Evolutionary conservation across 148 eudicot genomes (phyloP), one percentile per base, ranked within the genome.

Genomic region (Limonium bicolor): DNA sequence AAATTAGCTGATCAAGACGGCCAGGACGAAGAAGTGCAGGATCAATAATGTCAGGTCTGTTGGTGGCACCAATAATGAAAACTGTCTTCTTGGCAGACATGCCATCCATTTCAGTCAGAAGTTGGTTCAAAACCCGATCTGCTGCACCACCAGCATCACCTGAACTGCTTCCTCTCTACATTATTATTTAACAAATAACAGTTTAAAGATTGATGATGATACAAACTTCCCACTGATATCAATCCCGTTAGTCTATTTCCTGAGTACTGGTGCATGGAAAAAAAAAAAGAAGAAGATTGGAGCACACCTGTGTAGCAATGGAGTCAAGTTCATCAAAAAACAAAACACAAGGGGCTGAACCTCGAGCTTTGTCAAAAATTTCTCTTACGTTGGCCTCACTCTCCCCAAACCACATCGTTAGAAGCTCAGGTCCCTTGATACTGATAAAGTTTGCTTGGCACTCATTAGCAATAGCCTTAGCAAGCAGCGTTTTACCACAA

Each of bases 101-200:
- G 27, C 94, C 94, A 47, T 82, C 94, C 94, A 82, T 82, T 61
- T 83, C 94, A 0, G 94, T 83, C 23, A 83, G 58, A 32, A 83
- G 80, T 48, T 83, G 94, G 27, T 83, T 83, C 73, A 83, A 55
- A 33, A 83, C 94, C 33, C 94, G 61, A 57, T 83, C 94, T 41
- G 94, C 94, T 7, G 94, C 94, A 57, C 94, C 94, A 9, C 94
- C 94, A 21, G 87, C 87, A 72, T 83, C 94, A 41, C 94, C 94
- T 5, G 20, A 44, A 44, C 94, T 75, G 65, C 83, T 61, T 60
- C 94, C 94, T 36, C 94, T 78, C 94, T 83, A 68, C 34, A 4
- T n/a, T n/a, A n/a, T n/a, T n/a, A n/a, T n/a, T n/a, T n/a, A n/a
- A n/a, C n/a, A n/a, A n/a, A 18, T 36, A 27, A 7, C 9, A 1